Evolutionary conservation across 1,284 basidiomycete species (phyloP), one percentile per base, ranked within the genome.

Genomic region (Moniliophthora roreri): DNA sequence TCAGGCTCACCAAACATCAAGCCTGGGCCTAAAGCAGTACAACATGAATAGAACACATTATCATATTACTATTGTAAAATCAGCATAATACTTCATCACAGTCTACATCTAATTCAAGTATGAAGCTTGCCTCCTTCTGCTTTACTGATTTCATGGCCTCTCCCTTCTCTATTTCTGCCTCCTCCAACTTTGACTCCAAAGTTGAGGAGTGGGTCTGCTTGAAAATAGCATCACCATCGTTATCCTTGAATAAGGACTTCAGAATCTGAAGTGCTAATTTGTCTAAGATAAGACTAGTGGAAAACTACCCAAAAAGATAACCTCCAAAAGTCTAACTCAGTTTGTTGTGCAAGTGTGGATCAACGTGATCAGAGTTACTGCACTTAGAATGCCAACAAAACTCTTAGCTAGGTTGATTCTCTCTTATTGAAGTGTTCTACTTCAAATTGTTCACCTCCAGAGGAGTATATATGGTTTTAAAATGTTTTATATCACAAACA

Each of bases 241-340:
- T 20, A 9, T 40, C 15, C 20, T 16, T 40, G 9, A 40, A 40
- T 40, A 20, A 13, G 7, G 7, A 58, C 38, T 58, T 60, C 23
- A 58, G 21, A 45, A 50, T 52, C 48, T 59, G 54, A n/a, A 59
- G 47, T 9, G 58, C 57, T n/a, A n/a, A n/a, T n/a, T n/a, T n/a
- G n/a, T n/a, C n/a, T n/a, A n/a, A n/a, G n/a, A n/a, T n/a, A n/a
- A n/a, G n/a, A n/a, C n/a, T n/a, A n/a, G n/a, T n/a, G n/a, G n/a
- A n/a, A n/a, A n/a, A n/a, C n/a, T n/a, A n/a, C n/a, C n/a, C n/a
- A n/a, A n/a, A n/a, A n/a, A n/a, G n/a, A n/a, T n/a, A n/a, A n/a
- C n/a, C n/a, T n/a, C n/a, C n/a, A n/a, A n/a, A n/a, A n/a, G n/a
- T n/a, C n/a, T n/a, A n/a, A n/a, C n/a, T n/a, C n/a, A n/a, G n/a